phyloP scores from a whole-genome alignment of 352 stramenopile species.

The Phytophthora melonis region DNA sequence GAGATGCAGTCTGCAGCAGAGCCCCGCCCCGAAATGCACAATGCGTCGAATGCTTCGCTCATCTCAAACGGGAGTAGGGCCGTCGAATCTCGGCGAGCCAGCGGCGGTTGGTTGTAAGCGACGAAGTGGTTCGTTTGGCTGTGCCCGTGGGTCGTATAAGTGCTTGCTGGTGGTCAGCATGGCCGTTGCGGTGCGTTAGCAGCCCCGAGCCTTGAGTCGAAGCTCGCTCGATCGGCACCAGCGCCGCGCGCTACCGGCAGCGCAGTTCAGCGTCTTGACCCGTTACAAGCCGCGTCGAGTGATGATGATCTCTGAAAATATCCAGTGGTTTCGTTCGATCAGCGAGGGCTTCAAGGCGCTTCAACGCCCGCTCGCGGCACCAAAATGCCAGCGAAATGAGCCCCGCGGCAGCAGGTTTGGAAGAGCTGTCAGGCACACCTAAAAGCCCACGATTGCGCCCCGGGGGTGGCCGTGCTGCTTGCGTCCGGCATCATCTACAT shows the following conservation, averaged over 20 bases:
- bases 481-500: too few species aligned
- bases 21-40: too few species aligned
- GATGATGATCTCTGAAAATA: slow-evolving; percentile 31
- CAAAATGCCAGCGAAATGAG: slow-evolving; percentile 29
- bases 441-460: slow-evolving; percentile 7
- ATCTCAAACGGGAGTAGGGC: too few species aligned
- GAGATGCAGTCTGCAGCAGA: too few species aligned
- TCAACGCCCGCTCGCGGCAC: slow-evolving; percentile 16
- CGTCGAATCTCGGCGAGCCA: background rate
- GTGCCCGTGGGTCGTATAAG: background rate
- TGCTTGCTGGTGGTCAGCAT: background rate
- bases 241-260: background rate
- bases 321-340: slow-evolving; percentile 39
- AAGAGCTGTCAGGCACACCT: slow-evolving; percentile 28
- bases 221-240: slow-evolving; percentile 11
- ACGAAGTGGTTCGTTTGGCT: background rate
- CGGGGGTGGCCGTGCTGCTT: too few species aligned
- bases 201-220: background rate
- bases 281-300: slow-evolving; percentile 14
- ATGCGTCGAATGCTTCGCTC: too few species aligned
- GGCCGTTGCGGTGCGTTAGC: slow-evolving; percentile 9
- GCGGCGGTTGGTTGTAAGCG: too few species aligned
- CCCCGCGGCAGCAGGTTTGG: slow-evolving; percentile 12
- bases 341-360: background rate
- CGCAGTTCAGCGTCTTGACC: slow-evolving; percentile 9